Evolutionary conservation across 371 early-diverging fungal species (phyloP), one percentile per base, ranked within the genome.

Genomic region (Saksenaea vasiformis): DNA sequence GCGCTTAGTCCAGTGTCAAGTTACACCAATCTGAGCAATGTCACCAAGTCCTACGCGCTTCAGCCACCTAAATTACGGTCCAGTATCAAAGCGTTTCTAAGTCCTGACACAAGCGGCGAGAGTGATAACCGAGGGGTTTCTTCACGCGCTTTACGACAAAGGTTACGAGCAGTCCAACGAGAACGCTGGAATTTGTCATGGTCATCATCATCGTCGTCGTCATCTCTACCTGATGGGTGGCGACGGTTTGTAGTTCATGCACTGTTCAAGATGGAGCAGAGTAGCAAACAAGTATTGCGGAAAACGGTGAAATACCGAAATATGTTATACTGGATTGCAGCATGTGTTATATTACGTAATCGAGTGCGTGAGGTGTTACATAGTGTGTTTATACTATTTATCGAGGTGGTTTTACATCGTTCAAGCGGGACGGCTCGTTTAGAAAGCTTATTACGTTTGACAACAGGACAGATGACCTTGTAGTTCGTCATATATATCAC

Each of bases 261-360:
- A 19, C 37, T 56, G 38, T 38, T 54, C 41, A 56, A 35, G 15
- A 43, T 59, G 15, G 61, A 64, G 43, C 41, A 24, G 26, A 26
- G 53, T 11, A 58, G 65, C n/a, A 34, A 62, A 10, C 54, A 60
- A 22, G n/a, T 65, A 1, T 27, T 69, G 17, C 64, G 41, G 15
- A 68, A 71, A 54, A 41, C 69, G 15, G 24, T 73, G n/a, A 54
- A 53, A 39, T 76, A 76, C 34, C 58, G 67, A 19, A 57, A 62
- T 8, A 74, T 69, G 19, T 54, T 78, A 0, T 79, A 70, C 39
- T 79, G 79, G 79, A 54, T 79, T 17, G 28, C 67, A 10, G 71
- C 72, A 0, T 74, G 72, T 51, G 38, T 79, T 19, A 38, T 76
- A 13, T 44, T 79, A 27, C 54, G 77, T 35, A 69, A 73, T 39